Percentiles rank a stretch among this genome's conserved stretches.
phyloP scores from a whole-genome alignment of 805 yeast species.

The Sporopachydermia lactativora region DNA sequence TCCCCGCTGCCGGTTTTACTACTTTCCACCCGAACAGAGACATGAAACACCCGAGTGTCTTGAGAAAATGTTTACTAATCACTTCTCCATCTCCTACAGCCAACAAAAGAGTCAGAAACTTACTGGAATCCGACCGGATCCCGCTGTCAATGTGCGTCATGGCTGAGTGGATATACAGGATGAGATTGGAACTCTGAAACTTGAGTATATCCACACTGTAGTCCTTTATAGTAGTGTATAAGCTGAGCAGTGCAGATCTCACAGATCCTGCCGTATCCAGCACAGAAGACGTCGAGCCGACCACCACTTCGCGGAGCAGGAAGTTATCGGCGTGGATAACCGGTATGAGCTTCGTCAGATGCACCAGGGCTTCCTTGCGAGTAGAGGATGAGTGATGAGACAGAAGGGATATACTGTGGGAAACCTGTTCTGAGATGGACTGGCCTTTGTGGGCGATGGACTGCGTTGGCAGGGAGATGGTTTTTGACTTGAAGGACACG shows the following conservation, averaged over 20 bases:
- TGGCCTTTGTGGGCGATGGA: conserved; percentile 13
- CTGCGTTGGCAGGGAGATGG: conserved; percentile 35
- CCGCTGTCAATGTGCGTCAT: conserved; percentile 84
- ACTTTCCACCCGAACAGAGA: conserved; percentile 57
- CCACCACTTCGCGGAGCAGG: conserved; percentile 6
- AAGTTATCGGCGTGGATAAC: conserved; percentile 17
- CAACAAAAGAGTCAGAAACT: conserved; percentile 47
- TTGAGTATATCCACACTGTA: conserved; percentile 12
- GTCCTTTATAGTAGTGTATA: conserved; percentile 13
- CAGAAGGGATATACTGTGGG: conserved; percentile 51
- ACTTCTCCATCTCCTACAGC: conserved; percentile 38
- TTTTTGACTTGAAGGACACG: conserved; percentile 67
- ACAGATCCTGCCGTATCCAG: conserved; percentile 57
- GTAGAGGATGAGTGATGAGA: conserved; percentile 63
- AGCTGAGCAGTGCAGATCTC: conserved; percentile 40
- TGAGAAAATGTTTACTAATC: conserved; percentile 50
- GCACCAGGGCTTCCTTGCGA: conserved; percentile 53
- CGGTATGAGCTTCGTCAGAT: conserved; percentile 28
- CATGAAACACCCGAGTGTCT: conserved; percentile 52
- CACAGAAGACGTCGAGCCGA: conserved; percentile 14
- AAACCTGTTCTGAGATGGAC: conserved; percentile 30
- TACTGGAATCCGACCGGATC: conserved; percentile 63
- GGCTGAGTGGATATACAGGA: conserved; percentile 74
- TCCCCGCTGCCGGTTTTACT: background rate
- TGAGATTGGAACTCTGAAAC: conserved; percentile 23